Base-by-base conservation (phyloP, 306 rosid species). In the Cucumis hystrix region DNA sequence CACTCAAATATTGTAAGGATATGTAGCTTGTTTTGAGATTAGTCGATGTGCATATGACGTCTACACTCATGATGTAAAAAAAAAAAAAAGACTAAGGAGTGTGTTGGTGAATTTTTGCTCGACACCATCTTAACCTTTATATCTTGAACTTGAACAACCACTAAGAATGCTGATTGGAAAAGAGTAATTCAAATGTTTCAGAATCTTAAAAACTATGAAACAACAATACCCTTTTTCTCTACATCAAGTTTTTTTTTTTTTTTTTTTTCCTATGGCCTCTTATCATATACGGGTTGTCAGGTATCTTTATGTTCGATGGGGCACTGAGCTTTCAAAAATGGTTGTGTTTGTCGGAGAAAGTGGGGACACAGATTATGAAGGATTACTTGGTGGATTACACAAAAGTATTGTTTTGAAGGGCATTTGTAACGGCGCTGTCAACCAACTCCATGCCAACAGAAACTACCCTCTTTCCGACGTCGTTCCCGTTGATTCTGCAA, bases 351-450 rank as follows among this genome's bases (percentile, higher is more conserved):
- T 88, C 21, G 99, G 99, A 78, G 99, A 92, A 69, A 84, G 91
- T 13, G 99, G 99, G 40, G 98, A 96, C 84, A 91, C 99, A 0
- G 99, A 96, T 79, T 96, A 91, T n/a, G 99, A 96, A 86, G 99
- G 93, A 60, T 80, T 96, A 80, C 89, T 96, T 54, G 93, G 92
- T 28, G 99, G 99, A 76, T 21, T 84, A 43, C 99, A 96, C 82
- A 89, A 74, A 81, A 96, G 93, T 78, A 90, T 96, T 17, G 80
- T 91, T 79, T 81, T 96, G 81, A 91, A 89, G 83, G 99, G 99
- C 73, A 86, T 88, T 17, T 88, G 92, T 71, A 86, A 92, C 67
- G 79, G 87, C 25, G 98, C 96, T 77, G 81, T 79, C 49, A 84
- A 75, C 65, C 93, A 85, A 65, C 87, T 95, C 79, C 98, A 95